These are phyloP conservation scores for Lasiodiplodia theobromae DNA, from an alignment of 2,329 filamentous ascomycete genomes.

Conservation along the genomic window DNA sequence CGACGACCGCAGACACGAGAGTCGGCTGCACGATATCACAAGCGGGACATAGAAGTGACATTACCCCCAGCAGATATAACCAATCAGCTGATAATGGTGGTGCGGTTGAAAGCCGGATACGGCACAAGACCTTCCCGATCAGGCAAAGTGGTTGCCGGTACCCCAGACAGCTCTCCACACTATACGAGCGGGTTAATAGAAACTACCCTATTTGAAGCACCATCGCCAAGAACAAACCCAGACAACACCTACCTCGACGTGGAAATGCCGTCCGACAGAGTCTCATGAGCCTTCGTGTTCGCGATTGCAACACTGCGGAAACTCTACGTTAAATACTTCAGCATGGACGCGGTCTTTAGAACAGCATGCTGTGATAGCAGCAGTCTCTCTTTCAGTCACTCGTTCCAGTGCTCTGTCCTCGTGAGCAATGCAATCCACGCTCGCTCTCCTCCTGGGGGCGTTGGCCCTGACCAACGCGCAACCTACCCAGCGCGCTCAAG, in stretches of 20 bases:
- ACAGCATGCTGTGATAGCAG: not conserved
- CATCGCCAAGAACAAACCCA: not conserved
- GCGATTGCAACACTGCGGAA: too few relatives aligned
- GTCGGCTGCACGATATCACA: too few relatives aligned
- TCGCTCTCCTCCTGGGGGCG: not conserved
- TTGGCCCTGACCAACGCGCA: conserved; percentile 7
- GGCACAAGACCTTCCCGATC: not conserved
- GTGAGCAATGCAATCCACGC: not conserved
- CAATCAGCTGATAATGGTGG: conserved; percentile 8
- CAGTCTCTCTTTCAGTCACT: conserved; percentile 5
- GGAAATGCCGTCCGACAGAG: not conserved
- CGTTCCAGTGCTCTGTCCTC: not conserved
- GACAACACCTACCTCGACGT: not conserved
- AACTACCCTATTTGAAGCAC: conserved; percentile 1
- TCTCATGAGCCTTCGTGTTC: not conserved
- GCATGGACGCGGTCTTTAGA: not conserved
- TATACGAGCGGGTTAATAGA: conserved; percentile 16
- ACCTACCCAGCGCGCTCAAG: not conserved
- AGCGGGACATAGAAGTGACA: too few relatives aligned
- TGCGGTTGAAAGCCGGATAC: not conserved
- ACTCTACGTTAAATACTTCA: conserved; percentile 4
- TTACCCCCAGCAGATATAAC: not conserved
- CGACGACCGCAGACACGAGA: too few relatives aligned
- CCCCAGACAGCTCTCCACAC: conserved; percentile 13
- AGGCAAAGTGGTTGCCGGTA: conserved; percentile 8